phyloP scores from a whole-genome alignment of 768 basidiomycete genomes.

The Tephrocybe rancida region DNA sequence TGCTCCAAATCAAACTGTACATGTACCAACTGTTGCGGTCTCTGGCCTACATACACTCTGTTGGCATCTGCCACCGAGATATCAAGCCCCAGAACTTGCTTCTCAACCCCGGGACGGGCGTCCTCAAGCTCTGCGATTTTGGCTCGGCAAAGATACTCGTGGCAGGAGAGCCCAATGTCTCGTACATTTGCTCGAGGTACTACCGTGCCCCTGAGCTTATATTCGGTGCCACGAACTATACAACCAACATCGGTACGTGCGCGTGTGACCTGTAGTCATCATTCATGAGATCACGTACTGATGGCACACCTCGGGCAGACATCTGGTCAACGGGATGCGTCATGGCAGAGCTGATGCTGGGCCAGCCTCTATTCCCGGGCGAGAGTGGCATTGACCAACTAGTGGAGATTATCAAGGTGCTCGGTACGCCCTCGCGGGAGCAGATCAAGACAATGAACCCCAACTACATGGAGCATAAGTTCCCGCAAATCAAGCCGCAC shows the following conservation, averaged over 20 bases:
- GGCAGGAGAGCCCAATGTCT: conserved; percentile 97
- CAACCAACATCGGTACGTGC: conserved; percentile 92
- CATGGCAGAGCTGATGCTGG: conserved; percentile 99
- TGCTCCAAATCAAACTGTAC: conserved; percentile 99
- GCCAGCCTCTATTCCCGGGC: conserved; percentile 98
- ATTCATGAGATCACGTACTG: not conserved
- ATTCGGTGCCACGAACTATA: conserved; percentile 99
- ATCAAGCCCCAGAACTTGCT: conserved; percentile 99
- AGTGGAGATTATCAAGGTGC: conserved; percentile 99
- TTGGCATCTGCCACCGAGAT: conserved; percentile 99
- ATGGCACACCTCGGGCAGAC: conserved; percentile 48
- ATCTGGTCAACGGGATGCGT: conserved; percentile 99
- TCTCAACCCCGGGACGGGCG: conserved; percentile 94
- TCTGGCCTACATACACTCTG: conserved; percentile 98
- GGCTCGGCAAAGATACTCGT: conserved; percentile 99
- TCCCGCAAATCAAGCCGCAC: conserved; percentile 99
- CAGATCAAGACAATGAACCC: conserved; percentile 99
- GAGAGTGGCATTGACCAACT: conserved; percentile 99
- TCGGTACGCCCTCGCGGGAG: conserved; percentile 96
- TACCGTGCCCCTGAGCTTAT: conserved; percentile 99
- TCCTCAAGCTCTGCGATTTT: conserved; percentile 98
- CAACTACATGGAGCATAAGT: conserved; percentile 99
- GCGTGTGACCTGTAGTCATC: not conserved
- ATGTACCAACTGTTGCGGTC: conserved; percentile 99
- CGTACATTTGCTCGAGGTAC: conserved; percentile 99